phyloP scores from a whole-genome alignment of 352 stramenopile genomes.

The Ophiocytium majus region DNA sequence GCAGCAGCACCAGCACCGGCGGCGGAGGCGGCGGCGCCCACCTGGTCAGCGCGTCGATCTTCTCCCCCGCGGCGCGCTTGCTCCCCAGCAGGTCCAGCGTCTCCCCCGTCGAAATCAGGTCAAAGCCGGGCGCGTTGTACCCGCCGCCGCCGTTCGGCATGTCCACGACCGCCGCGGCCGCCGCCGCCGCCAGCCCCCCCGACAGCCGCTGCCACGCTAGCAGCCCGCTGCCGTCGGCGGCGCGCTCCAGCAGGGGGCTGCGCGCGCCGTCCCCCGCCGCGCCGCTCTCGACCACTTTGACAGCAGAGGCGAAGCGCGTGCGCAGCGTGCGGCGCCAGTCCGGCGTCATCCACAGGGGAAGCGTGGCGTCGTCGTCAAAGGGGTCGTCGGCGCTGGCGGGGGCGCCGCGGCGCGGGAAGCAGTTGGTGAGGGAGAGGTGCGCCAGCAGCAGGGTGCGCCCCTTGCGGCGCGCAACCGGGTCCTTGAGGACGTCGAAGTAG shows the following conservation, averaged over 20 bases:
- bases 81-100: not conserved
- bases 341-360: not conserved
- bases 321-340: not conserved
- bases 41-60: no score
- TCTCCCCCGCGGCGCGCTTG: not conserved
- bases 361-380: not conserved
- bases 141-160: not conserved
- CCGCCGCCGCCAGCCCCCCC: no score
- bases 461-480: not conserved
- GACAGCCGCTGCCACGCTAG: not conserved
- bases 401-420: not conserved
- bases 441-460: not conserved
- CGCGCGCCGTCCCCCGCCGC: no score
- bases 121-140: not conserved
- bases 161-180: not conserved
- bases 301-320: not conserved
- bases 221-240: not conserved
- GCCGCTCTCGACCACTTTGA: not conserved
- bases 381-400: not conserved
- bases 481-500: not conserved
- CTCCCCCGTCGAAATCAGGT: conserved; percentile 9
- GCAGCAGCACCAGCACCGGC: no score
- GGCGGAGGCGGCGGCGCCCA: no score
- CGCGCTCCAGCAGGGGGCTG: no score
- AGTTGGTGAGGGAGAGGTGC: not conserved